phyloP scores from a whole-genome alignment of 2,329 filamentous ascomycete genomes.

The Microdochium bolleyi region DNA sequence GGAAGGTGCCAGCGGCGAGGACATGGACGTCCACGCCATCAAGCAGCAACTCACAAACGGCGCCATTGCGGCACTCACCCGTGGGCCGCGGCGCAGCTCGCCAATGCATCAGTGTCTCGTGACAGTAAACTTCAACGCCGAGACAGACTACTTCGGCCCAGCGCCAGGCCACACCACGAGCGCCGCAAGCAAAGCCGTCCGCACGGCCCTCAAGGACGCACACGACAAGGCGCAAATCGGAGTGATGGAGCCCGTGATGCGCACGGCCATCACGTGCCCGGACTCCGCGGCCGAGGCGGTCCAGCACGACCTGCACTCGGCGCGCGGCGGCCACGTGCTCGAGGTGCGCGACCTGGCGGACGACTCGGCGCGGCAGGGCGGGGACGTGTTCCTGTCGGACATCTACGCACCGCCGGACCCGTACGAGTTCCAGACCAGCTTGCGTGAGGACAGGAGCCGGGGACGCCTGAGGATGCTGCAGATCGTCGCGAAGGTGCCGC shows the following conservation, averaged over 20 bases:
- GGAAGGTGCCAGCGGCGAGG: slow-evolving; percentile 24
- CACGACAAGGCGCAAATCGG: slow-evolving; percentile 46
- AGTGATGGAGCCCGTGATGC: slow-evolving; percentile 92
- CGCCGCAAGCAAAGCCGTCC: slow-evolving; percentile 54
- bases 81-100: slow-evolving; percentile 73
- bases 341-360: slow-evolving; percentile 62
- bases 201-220: slow-evolving; percentile 58
- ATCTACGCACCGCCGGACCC: slow-evolving; percentile 89
- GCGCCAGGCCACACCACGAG: slow-evolving; percentile 64
- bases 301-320: slow-evolving; percentile 70
- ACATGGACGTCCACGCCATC: slow-evolving; percentile 40
- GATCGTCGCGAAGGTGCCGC: slow-evolving; percentile 79
- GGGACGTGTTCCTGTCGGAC: slow-evolving; percentile 56
- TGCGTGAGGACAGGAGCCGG: slow-evolving; percentile 34
- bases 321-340: slow-evolving; percentile 66
- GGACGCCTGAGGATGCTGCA: slow-evolving; percentile 43
- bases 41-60: slow-evolving; percentile 65
- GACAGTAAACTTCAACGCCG: slow-evolving; percentile 59
- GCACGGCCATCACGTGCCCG: slow-evolving; percentile 76
- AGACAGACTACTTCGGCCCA: slow-evolving; percentile 54
- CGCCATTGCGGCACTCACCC: slow-evolving; percentile 72
- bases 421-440: slow-evolving; percentile 55
- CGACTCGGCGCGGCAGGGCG: slow-evolving; percentile 54
- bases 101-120: slow-evolving; percentile 73
- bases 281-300: slow-evolving; percentile 75